phyloP scores from a whole-genome alignment of 768 basidiomycete species.

The Vishniacozyma victoriae region DNA sequence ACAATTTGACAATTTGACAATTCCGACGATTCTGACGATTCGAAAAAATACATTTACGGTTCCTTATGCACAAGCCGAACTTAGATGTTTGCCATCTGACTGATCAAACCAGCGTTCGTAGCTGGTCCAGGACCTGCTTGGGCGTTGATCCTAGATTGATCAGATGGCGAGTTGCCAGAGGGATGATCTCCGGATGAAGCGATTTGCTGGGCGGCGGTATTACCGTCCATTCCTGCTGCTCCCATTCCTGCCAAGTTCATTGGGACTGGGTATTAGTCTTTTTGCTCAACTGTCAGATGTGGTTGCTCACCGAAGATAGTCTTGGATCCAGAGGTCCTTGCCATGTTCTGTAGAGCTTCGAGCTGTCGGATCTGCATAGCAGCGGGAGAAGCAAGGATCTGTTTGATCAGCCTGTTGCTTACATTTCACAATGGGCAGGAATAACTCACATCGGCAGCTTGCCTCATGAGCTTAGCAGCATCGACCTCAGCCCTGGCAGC shows the following conservation, averaged over 20 bases:
- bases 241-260: constrained; percentile 44
- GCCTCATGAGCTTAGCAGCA: constrained; percentile 88
- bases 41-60: neutral
- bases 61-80: too few relatives aligned
- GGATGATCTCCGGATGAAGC: constrained; percentile 17
- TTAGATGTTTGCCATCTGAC: constrained; percentile 36
- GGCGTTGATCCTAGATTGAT: too few relatives aligned
- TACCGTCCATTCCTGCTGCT: constrained; percentile 27
- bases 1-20: too few relatives aligned
- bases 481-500: constrained; percentile 79
- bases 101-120: constrained; percentile 36
- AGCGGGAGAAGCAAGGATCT: constrained; percentile 67
- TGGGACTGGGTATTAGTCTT: constrained; percentile 26
- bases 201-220: constrained; percentile 23
- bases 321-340: constrained; percentile 70
- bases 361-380: constrained; percentile 98
- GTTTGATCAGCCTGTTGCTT: neutral
- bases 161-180: too few relatives aligned
- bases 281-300: neutral
- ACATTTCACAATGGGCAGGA: neutral
- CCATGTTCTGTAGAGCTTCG: constrained; percentile 93
- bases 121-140: constrained; percentile 12
- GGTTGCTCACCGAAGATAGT: constrained; percentile 64
- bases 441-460: constrained; percentile 82
- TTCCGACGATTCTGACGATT: neutral